A percentile compares a stretch with the other conserved stretches of the same genome.
These are phyloP conservation scores for Podaxis sp. DNA, from an alignment of 768 basidiomycete species.

Conservation along the genomic window DNA sequence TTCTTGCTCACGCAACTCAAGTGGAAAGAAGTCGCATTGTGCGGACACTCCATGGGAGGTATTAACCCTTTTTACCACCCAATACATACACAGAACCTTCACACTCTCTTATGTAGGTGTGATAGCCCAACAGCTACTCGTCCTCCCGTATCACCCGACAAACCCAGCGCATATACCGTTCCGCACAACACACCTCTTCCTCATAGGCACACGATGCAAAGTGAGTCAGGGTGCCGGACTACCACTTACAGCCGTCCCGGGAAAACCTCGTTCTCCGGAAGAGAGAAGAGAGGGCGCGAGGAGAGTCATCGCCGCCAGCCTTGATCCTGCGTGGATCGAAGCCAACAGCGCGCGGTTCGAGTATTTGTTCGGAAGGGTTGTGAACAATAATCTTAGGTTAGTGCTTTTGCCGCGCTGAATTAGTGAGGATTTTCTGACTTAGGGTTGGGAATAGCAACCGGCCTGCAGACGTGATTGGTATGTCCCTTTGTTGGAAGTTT, in stretches of 20 bases:
- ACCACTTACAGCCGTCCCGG: constrained; percentile 23
- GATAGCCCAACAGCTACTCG: constrained; percentile 42
- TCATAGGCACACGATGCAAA: constrained; percentile 35
- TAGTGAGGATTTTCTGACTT: background rate
- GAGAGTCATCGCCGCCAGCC: constrained; percentile 23
- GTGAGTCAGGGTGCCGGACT: constrained; percentile 24
- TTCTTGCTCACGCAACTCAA: constrained; percentile 35
- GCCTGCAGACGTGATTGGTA: constrained; percentile 29
- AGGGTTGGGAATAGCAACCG: constrained; percentile 21
- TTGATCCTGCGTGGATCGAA: constrained; percentile 30
- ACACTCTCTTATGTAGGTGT: constrained; percentile 29
- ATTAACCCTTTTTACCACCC: background rate
- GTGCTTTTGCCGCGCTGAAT: background rate
- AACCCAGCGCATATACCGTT: constrained; percentile 38
- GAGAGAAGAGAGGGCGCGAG: constrained; percentile 27
- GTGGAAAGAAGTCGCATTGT: constrained; percentile 43
- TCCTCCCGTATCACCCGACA: constrained; percentile 38
- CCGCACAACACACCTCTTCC: constrained; percentile 39
- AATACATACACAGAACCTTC: background rate
- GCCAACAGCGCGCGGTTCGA: constrained; percentile 25
- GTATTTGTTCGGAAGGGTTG: constrained; percentile 22
- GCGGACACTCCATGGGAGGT: constrained; percentile 58
- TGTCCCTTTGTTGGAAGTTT: background rate
- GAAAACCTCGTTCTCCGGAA: constrained; percentile 25
- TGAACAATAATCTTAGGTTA: constrained; percentile 16